phyloP scores from a whole-genome alignment of 2,329 filamentous ascomycete genomes.

The Cercospora citrullina region DNA sequence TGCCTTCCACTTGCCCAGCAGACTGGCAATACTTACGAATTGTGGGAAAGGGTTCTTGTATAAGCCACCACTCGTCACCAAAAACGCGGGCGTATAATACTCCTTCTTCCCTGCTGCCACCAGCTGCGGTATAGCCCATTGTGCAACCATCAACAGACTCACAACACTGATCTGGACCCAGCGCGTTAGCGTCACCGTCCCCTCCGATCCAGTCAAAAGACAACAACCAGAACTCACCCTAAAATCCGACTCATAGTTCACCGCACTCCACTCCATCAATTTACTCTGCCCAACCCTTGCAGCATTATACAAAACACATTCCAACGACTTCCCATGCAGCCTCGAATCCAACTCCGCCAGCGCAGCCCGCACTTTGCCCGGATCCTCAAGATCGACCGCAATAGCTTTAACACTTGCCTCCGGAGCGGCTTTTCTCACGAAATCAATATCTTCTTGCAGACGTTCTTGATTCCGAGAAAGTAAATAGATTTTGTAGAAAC shows the following conservation, averaged over 20 bases:
- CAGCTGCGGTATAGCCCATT: slow-evolving; percentile 48
- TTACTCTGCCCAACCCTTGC: slow-evolving; percentile 47
- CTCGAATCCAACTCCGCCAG: slow-evolving; percentile 45
- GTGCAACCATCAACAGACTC: slow-evolving; percentile 48
- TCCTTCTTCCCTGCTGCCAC: slow-evolving; percentile 30
- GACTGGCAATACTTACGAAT: not conserved
- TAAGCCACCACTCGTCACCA: slow-evolving; percentile 52
- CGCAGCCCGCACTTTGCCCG: slow-evolving; percentile 38
- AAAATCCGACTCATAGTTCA: slow-evolving; percentile 52
- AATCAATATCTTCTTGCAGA: slow-evolving; percentile 29
- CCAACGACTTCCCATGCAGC: slow-evolving; percentile 39
- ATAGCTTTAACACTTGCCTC: slow-evolving; percentile 42
- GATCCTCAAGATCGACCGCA: slow-evolving; percentile 46
- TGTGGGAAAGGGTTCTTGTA: slow-evolving; percentile 47
- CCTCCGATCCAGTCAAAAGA: not conserved
- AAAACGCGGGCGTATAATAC: slow-evolving; percentile 42
- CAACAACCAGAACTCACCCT: slow-evolving; percentile 38
- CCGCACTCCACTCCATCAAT: slow-evolving; percentile 44
- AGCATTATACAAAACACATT: slow-evolving; percentile 54
- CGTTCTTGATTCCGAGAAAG: slow-evolving; percentile 29
- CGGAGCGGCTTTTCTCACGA: slow-evolving; percentile 22
- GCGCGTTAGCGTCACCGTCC: not conserved
- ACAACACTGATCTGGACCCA: slow-evolving; percentile 45
- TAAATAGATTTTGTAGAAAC: slow-evolving; percentile 32
- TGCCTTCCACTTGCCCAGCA: too few relatives aligned